phyloP scores from a whole-genome alignment of 1,284 basidiomycete species.

The Pyrrhoderma lamaoense region DNA sequence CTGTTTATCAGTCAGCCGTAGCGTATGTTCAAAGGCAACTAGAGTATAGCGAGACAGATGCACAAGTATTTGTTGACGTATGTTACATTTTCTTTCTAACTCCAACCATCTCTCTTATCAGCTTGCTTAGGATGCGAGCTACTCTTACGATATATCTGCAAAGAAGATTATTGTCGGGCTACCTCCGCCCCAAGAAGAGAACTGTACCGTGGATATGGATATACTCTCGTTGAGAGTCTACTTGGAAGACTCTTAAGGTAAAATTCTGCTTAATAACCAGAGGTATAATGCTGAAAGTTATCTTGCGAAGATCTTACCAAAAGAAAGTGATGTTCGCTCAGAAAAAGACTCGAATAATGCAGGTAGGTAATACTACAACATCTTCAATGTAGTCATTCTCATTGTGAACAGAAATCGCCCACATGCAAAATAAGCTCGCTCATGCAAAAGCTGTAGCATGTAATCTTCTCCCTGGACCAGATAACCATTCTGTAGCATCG shows the following conservation, averaged over 20 bases:
- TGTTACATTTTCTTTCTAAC: background rate
- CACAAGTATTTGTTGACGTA: conserved; percentile 48
- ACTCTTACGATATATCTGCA: conserved; percentile 36
- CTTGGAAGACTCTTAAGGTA: conserved; percentile 33
- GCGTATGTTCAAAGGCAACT: conserved; percentile 41
- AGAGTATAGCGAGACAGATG: conserved; percentile 33
- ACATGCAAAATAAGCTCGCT: conserved; percentile 22
- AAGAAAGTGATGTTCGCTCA: background rate
- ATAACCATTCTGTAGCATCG: conserved; percentile 27
- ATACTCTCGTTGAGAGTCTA: conserved; percentile 37
- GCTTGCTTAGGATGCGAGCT: conserved; percentile 33
- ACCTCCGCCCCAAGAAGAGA: conserved; percentile 33
- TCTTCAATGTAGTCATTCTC: background rate
- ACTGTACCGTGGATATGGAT: conserved; percentile 35
- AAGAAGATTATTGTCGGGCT: conserved; percentile 40
- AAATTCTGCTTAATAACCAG: too few species aligned
- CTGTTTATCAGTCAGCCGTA: conserved; percentile 26
- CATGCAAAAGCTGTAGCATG: conserved; percentile 29
- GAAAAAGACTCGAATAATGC: background rate
- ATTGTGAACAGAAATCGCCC: conserved; percentile 2
- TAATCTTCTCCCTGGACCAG: conserved; percentile 33
- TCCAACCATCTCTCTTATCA: background rate
- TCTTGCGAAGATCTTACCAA: background rate
- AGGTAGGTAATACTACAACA: too few species aligned
- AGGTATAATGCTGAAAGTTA: too few species aligned